Base-by-base conservation (phyloP, 2,329 filamentous ascomycete genomes). In the Talaromyces verruculosus region DNA sequence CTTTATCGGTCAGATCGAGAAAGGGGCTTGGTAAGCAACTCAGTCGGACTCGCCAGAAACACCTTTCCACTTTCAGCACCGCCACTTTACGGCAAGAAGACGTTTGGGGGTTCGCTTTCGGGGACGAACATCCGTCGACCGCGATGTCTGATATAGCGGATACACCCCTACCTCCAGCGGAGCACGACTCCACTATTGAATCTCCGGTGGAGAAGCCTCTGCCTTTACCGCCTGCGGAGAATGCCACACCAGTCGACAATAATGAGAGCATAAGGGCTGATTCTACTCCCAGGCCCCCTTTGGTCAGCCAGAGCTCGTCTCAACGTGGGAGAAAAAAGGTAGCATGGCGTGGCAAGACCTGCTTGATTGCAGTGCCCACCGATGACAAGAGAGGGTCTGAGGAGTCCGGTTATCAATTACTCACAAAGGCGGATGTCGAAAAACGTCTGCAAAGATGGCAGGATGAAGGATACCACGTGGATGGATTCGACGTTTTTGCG, bases 301-400 rank as follows among this genome's bases (percentile, higher is more conserved):
- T 66, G 62, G 57, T 68, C 64, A 58, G 69, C 68, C 30, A 70
- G 69, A 47, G 68, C 53, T 72, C 76, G 11, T 75, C 75, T 55
- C 72, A 75, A 25, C 74, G 78, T 64, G 72, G 73, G n/a, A 91
- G 85, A 79, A 93, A 91, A 75, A 91, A 89, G 78, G 82, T 93
- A 2, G 84, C 85, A 55, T 93, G 90, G 89, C 89, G 85, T 72
- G 89, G 89, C 65, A 93, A 92, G 79, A 88, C 87, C 67, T 91
- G 92, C 63, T 78, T 91, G 71, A 88, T 93, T 51, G 81, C 88
- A 30, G 79, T 93, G 22, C 91, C 91, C 5, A 80, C 85, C 55
- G 88, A 91, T 68, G 88, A 90, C 62, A 84, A 87, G 63, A 84
- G 89, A 69, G 89, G 89, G 22, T 82, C 84, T 51, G 73, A 74